phyloP scores from a whole-genome alignment of 2,329 filamentous ascomycete genomes.

The Chrysosphaeria jannelii region DNA sequence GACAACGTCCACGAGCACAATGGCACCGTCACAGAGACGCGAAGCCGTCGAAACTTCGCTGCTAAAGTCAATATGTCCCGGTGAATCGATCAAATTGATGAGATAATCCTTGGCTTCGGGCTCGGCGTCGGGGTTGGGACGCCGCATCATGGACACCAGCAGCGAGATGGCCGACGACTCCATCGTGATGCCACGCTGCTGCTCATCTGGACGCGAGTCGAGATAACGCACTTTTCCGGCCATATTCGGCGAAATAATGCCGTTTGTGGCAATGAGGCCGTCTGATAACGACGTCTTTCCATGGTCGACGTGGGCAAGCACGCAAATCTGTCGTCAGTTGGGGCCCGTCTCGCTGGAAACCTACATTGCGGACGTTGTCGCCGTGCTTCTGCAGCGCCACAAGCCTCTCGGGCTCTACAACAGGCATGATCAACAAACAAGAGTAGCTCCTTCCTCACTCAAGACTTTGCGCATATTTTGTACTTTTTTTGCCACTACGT shows the following conservation, averaged over 20 bases:
- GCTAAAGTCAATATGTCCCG: conserved; percentile 95
- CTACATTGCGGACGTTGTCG: conserved; percentile 79
- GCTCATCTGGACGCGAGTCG: conserved; percentile 86
- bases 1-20: conserved; percentile 85
- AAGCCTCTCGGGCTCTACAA: conserved; percentile 73
- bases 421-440: no score
- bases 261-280: conserved; percentile 88
- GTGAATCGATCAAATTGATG: conserved; percentile 92
- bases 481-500: no score
- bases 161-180: conserved; percentile 94
- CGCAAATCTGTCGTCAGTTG: conserved; percentile 40
- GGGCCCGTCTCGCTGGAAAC: not conserved
- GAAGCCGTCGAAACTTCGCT: conserved; percentile 94
- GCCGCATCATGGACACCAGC: conserved; percentile 72
- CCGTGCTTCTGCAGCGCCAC: conserved; percentile 67
- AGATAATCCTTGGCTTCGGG: conserved; percentile 67
- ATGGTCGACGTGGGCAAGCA: conserved; percentile 89
- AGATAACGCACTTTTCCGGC: conserved; percentile 95
- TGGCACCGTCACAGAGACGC: conserved; percentile 72
- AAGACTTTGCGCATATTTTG: no score
- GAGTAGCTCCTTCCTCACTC: no score
- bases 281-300: conserved; percentile 95
- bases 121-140: conserved; percentile 31
- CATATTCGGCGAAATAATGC: conserved; percentile 92
- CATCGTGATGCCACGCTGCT: conserved; percentile 96